Base-by-base conservation (phyloP, 2,329 filamentous ascomycete genomes). In the Trichophyton rubrum region DNA sequence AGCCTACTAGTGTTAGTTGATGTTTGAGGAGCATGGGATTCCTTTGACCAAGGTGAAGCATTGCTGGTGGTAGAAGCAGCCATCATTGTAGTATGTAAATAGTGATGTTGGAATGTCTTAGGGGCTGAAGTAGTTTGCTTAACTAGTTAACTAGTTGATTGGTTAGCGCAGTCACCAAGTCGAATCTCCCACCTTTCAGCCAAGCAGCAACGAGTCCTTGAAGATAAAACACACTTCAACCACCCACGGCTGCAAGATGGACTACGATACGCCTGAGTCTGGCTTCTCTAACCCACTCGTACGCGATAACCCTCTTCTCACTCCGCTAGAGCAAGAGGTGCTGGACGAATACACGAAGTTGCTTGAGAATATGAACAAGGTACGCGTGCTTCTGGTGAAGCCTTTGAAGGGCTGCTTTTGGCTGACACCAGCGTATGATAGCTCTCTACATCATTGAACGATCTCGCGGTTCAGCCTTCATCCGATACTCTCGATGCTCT, bases 291-390 rank as follows among this genome's bases (percentile, higher is more conserved):
- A 59, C 27, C 73, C 73, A 1, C 72, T 75, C 13, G 68, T 75
- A 55, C 68, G 70, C 49, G 69, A 73, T 11, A 71, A 72, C 59
- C 68, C 72, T 0, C 67, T 71, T 22, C 71, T 96, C 63, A 82
- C 86, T 0, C 87, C 90, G 3, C 82, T 95, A 6, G 91, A 99
- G 77, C 91, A 96, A 73, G 90, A 97, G 71, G 87, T 99, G 0
- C 79, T 99, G 0, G 90, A 97, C 64, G 93, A 99, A 74, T 99
- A 99, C 70, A 85, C 92, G 66, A 82, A 87, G 13, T 77, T 99
- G 35, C 83, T 92, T 0, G 86, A 87, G 67, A 99, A 97, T 71
- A 86, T 99, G 81, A 95, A 95, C 69, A 87, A 87, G 77, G 93
- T 92, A 75, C 11, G 41, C 4, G 3, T 13, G 33, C 33, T 38